Conservation (phyloP, 176 grass and related monocot species). For the Cenchrus fungigraminus region DNA sequence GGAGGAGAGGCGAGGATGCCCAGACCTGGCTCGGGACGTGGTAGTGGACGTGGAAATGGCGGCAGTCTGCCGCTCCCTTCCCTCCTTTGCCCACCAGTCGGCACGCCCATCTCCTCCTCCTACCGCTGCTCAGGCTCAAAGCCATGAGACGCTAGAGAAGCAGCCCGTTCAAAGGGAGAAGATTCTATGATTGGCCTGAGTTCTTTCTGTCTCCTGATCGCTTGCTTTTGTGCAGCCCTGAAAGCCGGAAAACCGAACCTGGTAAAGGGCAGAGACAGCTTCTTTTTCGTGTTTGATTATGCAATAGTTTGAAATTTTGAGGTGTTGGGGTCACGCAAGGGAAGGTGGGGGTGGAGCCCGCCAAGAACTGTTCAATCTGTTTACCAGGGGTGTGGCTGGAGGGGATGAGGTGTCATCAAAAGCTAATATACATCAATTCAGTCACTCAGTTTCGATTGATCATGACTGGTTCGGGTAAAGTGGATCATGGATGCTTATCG, state of each 20-base stretch:
- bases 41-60: conserved; percentile 48
- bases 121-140: not conserved
- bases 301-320: conserved; percentile 28
- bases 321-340: not conserved
- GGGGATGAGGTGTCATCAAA: not conserved
- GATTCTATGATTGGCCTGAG: conserved; percentile 5
- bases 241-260: conserved; percentile 19
- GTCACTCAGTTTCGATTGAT: conserved; percentile 29
- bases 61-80: not conserved
- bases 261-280: not conserved
- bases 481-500: conserved; percentile 38
- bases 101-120: not conserved
- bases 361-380: conserved; percentile 37
- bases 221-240: not conserved
- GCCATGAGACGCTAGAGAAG: conserved; percentile 25
- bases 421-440: not conserved
- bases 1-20: conserved; percentile 2
- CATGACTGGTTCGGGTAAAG: conserved; percentile 24
- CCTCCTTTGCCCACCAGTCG: not conserved
- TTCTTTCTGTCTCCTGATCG: not conserved
- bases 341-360: conserved; percentile 31
- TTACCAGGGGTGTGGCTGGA: not conserved
- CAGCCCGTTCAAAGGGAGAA: not conserved
- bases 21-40: conserved; percentile 32
- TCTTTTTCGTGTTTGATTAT: conserved; percentile 25